phyloP scores from a whole-genome alignment of 108 stramenopile species.

The Pseudonitzschia pungens region DNA sequence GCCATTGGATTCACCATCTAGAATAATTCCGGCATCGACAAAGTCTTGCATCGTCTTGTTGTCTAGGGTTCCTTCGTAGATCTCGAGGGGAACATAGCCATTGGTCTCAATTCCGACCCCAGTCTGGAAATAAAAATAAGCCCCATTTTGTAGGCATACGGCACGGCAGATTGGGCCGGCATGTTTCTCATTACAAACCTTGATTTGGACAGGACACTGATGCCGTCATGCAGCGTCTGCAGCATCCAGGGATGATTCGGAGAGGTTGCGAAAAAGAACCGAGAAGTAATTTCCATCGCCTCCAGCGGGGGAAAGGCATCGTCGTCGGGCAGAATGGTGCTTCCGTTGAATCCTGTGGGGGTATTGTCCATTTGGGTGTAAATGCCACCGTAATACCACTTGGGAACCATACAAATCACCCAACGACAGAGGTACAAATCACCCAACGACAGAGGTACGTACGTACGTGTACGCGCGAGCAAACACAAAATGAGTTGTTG shows the following conservation, averaged over 20 bases:
- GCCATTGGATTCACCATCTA: not conserved
- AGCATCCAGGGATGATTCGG: constrained; percentile 63
- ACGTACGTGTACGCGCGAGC: too few species aligned
- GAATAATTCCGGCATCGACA: not conserved
- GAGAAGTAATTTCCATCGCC: constrained; percentile 38
- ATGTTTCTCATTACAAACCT: not conserved
- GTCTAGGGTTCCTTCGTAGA: not conserved
- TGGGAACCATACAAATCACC: constrained; percentile 50
- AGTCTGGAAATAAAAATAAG: not conserved
- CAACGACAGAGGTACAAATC: not conserved
- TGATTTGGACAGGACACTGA: not conserved
- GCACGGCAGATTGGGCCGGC: not conserved
- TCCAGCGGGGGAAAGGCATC: constrained; percentile 68
- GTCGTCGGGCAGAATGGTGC: constrained; percentile 37
- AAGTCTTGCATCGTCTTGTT: not conserved
- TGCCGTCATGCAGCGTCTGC: not conserved
- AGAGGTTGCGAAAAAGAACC: constrained; percentile 67
- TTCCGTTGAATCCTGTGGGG: constrained; percentile 35
- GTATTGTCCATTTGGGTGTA: constrained; percentile 63
- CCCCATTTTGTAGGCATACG: not conserved
- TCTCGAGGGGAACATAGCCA: not conserved
- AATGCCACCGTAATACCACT: constrained; percentile 66
- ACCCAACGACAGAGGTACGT: not conserved
- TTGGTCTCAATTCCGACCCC: not conserved
- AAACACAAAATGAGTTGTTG: too few species aligned